Conservation (phyloP, 192 early-diverging fungal genomes). For the Coemansia sp. region DNA sequence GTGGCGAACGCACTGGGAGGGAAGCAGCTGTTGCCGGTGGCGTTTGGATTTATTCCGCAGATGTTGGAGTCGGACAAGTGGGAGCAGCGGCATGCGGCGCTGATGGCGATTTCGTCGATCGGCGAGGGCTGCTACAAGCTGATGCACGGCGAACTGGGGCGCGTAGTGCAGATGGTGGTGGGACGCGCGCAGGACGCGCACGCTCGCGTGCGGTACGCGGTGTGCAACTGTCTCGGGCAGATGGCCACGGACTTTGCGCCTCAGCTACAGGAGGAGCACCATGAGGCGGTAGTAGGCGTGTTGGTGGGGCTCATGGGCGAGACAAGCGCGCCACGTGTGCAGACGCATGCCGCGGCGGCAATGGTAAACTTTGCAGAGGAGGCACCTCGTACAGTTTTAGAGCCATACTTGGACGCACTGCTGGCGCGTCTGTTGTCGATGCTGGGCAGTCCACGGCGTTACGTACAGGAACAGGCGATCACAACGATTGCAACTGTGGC, state of each 20-base stretch:
- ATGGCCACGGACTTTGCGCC: conserved; percentile 96
- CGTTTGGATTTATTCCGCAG: conserved; percentile 85
- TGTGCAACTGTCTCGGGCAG: conserved; percentile 95
- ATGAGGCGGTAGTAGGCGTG: conserved; percentile 66
- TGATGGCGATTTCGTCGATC: conserved; percentile 94
- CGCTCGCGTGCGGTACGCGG: conserved; percentile 93
- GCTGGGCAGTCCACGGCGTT: conserved; percentile 80
- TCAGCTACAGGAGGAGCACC: conserved; percentile 69
- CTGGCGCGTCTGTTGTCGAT: conserved; percentile 83
- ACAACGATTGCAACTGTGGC: conserved; percentile 97
- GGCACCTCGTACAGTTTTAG: conserved; percentile 75
- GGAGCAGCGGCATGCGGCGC: conserved; percentile 86
- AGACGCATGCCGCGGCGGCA: conserved; percentile 92
- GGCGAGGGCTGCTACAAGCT: conserved; percentile 95
- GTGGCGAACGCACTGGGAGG: conserved; percentile 82
- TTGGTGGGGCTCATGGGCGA: conserved; percentile 91
- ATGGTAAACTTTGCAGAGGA: conserved; percentile 98
- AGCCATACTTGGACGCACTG: conserved; percentile 88
- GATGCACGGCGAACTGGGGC: conserved; percentile 86
- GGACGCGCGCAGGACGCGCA: conserved; percentile 85
- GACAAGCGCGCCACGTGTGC: conserved; percentile 76
- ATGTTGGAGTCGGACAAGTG: conserved; percentile 84
- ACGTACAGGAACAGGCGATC: conserved; percentile 98
- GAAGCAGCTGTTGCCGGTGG: conserved; percentile 81
- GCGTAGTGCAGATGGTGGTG: conserved; percentile 79